Percentiles rank a stretch among this genome's conserved stretches.
These are phyloP conservation scores for Lyophyllum semitale DNA, from an alignment of 768 basidiomycete species.

Conservation along the genomic window DNA sequence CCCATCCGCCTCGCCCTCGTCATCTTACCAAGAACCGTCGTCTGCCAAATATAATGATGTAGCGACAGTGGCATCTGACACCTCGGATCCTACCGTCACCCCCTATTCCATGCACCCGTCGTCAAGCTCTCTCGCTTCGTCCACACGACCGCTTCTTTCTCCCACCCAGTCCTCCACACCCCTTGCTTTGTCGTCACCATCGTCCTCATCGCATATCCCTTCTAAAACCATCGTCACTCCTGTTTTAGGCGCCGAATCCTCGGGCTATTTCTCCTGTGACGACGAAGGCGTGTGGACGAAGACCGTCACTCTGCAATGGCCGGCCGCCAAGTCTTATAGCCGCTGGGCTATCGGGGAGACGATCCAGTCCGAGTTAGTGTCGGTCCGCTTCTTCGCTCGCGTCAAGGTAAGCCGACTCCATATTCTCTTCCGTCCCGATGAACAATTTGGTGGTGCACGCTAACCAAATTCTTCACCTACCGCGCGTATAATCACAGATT, in stretches of 20 bases:
- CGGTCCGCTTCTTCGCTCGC: slow-evolving; percentile 70
- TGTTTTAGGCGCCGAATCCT: slow-evolving; percentile 61
- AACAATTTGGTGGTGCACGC: slow-evolving; percentile 10
- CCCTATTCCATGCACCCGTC: slow-evolving; percentile 36
- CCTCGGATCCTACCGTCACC: slow-evolving; percentile 43
- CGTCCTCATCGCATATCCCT: slow-evolving; percentile 21
- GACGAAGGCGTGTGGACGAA: slow-evolving; percentile 61
- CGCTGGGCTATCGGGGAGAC: slow-evolving; percentile 85
- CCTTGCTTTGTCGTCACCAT: slow-evolving; percentile 20
- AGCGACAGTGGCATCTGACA: slow-evolving; percentile 24
- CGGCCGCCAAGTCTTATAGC: slow-evolving; percentile 62
- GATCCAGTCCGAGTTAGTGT: slow-evolving; percentile 61
- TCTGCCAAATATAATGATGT: slow-evolving; percentile 10
- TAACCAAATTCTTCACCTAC: slow-evolving; percentile 14
- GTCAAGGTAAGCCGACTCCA: slow-evolving; percentile 53
- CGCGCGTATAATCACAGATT: slow-evolving; percentile 30
- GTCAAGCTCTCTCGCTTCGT: slow-evolving; percentile 28
- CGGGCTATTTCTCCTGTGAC: slow-evolving; percentile 57
- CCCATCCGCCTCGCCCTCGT: slow-evolving; percentile 27
- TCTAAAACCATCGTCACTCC: slow-evolving; percentile 50
- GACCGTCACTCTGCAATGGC: slow-evolving; percentile 73
- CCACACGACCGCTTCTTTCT: slow-evolving; percentile 29
- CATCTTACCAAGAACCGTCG: slow-evolving; percentile 23
- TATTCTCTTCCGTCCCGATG: slow-evolving; percentile 11
- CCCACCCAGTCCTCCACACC: slow-evolving; percentile 17